Conservation (phyloP, 2,329 filamentous ascomycete genomes). For the Neonectria punicea region DNA sequence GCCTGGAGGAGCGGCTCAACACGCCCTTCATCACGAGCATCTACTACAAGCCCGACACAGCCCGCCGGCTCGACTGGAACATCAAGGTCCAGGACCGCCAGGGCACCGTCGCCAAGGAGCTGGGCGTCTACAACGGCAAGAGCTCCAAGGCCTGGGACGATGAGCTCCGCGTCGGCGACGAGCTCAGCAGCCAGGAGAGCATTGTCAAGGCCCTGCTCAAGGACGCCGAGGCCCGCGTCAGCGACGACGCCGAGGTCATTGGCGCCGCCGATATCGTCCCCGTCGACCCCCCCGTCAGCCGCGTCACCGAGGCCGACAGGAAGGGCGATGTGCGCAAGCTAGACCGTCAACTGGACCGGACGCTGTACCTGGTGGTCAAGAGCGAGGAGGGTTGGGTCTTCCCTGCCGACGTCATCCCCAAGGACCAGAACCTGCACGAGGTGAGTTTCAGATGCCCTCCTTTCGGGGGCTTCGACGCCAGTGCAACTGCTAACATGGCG, state of each 20-base stretch:
- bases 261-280: constrained; percentile 68
- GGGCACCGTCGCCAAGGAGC: constrained; percentile 81
- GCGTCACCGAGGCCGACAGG: constrained; percentile 82
- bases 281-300: constrained; percentile 75
- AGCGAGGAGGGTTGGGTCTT: constrained; percentile 83
- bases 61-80: constrained; percentile 88
- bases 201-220: constrained; percentile 76
- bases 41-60: constrained; percentile 93
- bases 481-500: constrained; percentile 29
- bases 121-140: constrained; percentile 83
- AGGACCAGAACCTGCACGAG: constrained; percentile 82
- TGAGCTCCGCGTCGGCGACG: constrained; percentile 81
- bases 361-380: constrained; percentile 89
- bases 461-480: neutral
- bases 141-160: constrained; percentile 86
- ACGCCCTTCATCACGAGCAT: constrained; percentile 90
- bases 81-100: constrained; percentile 80
- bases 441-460: constrained; percentile 62
- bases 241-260: constrained; percentile 69
- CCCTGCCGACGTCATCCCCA: constrained; percentile 75
- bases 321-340: constrained; percentile 80
- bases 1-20: constrained; percentile 90
- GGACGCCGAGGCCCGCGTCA: constrained; percentile 76
- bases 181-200: constrained; percentile 70
- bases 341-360: constrained; percentile 81